Base-by-base conservation (phyloP, 202 grass and related monocot genomes). In the Schoenoplectus triqueter region DNA sequence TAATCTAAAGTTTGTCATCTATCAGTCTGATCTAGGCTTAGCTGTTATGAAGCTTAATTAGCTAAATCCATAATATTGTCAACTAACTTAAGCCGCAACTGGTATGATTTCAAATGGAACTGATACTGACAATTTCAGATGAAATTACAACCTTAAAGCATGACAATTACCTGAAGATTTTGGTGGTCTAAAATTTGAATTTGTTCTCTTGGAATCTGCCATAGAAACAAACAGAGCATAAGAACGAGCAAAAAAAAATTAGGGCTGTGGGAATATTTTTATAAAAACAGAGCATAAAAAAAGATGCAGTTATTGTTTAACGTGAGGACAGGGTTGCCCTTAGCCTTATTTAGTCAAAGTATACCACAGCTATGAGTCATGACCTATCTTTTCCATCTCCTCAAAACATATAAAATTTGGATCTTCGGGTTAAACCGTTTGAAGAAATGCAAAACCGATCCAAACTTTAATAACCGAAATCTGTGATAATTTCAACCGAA, bases 121-220 rank as follows among this genome's bases (percentile, higher is more conserved):
- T n/a, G 52, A 31, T 42, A 61, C 39, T 7, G 21, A 59, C 15
- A 55, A 39, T 9, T 60, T 52, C 6, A 44, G 31, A 59, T 2
- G 11, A 60, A 44, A 59, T 14, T 59, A 41, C 14, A 78, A 31
- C 52, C 20, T 21, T 6, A 21, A 15, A 77, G 19, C 31, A 61
- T 78, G 66, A 83, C 39, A 14, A 44, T 83, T n/a, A 95, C 95
- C 95, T 95, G 90, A 51, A 98, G 78, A 66, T 92, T 84, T 8
- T 86, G 86, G 70, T 95, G 88, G 64, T 98, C 93, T 83, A 98
- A 84, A 19, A 98, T 88, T 91, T 88, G 71, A 74, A 98, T 85
- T 83, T 91, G 95, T 56, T 95, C 64, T 19, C 40, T 70, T 84
- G 89, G 93, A 87, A 98, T 88, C 95, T 98, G 81, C 46, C 88